Evolutionary conservation across 1,284 basidiomycete species (phyloP).

Genomic region (Inonotus obliquus): DNA sequence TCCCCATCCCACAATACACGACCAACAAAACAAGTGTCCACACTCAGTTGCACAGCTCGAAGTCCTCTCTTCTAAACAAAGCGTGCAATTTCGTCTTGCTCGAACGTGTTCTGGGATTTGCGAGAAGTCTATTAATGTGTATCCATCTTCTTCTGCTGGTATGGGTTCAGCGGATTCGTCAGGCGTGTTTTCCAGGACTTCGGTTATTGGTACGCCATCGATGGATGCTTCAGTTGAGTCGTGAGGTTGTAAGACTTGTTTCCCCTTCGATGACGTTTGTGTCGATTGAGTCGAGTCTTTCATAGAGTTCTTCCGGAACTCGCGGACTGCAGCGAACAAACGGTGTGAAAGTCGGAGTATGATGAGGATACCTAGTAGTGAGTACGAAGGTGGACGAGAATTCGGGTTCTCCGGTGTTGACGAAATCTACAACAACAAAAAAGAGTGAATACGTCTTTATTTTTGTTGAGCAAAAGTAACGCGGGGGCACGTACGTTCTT

Average conservation of each 20-base stretch:
- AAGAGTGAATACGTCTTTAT: not conserved
- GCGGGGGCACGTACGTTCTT: slow-evolving; percentile 55
- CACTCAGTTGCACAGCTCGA: slow-evolving; percentile 87
- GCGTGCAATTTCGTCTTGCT: slow-evolving; percentile 72
- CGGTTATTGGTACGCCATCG: slow-evolving; percentile 59
- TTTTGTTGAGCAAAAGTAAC: not conserved
- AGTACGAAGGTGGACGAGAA: slow-evolving; percentile 75
- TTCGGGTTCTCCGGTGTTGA: slow-evolving; percentile 67
- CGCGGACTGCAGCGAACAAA: slow-evolving; percentile 33
- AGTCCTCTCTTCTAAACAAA: slow-evolving; percentile 81
- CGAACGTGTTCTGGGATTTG: slow-evolving; percentile 48
- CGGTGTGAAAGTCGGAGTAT: slow-evolving; percentile 66
- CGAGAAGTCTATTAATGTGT: slow-evolving; percentile 58
- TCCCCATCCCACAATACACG: slow-evolving; percentile 84
- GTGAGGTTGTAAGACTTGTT: slow-evolving; percentile 24
- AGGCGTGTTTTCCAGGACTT: slow-evolving; percentile 49
- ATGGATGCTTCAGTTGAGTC: slow-evolving; percentile 50
- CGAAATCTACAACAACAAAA: slow-evolving; percentile 51
- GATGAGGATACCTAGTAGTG: slow-evolving; percentile 77
- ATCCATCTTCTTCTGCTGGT: slow-evolving; percentile 62
- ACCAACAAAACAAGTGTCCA: slow-evolving; percentile 94
- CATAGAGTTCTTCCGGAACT: slow-evolving; percentile 16
- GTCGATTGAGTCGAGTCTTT: slow-evolving; percentile 29
- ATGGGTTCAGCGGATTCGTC: slow-evolving; percentile 48
- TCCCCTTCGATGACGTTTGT: slow-evolving; percentile 26